These are phyloP conservation scores for Aspergillus sclerotialis DNA, from an alignment of 2,329 filamentous ascomycete species.

Conservation along the genomic window DNA sequence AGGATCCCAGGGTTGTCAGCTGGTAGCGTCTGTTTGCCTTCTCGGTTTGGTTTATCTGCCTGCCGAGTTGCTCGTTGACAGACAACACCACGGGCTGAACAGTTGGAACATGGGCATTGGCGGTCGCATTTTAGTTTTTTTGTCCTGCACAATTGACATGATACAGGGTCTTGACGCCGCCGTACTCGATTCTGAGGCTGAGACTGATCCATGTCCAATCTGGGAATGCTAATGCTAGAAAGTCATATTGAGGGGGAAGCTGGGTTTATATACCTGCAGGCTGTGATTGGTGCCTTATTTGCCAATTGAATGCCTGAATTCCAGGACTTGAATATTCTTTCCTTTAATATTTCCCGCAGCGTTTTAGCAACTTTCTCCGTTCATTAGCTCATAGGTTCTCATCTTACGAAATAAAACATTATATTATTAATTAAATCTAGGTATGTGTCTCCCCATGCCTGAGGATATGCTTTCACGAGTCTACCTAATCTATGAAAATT, in stretches of 20 bases:
- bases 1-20: background rate
- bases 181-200: conserved; percentile 2
- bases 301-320: too few species aligned
- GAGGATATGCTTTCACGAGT: background rate
- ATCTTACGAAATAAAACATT: too few species aligned
- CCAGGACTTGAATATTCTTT: too few species aligned
- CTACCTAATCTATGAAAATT: too few species aligned
- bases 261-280: too few species aligned
- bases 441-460: too few species aligned
- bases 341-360: too few species aligned
- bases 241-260: too few species aligned
- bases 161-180: conserved; percentile 21
- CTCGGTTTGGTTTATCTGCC: background rate
- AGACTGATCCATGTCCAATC: conserved; percentile 7
- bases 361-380: too few species aligned
- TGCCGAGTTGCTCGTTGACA: conserved; percentile 10
- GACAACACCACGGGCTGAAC: conserved; percentile 24
- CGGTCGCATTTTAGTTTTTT: conserved; percentile 47
- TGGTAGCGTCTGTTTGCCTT: background rate
- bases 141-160: conserved; percentile 27
- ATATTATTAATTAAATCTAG: too few species aligned
- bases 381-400: too few species aligned
- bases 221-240: conserved; percentile 4
- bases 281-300: too few species aligned
- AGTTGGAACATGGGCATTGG: conserved; percentile 44